Evolutionary conservation across 176 grass and related monocot genomes (phyloP).

Genomic region (Rhynchospora pubera): DNA sequence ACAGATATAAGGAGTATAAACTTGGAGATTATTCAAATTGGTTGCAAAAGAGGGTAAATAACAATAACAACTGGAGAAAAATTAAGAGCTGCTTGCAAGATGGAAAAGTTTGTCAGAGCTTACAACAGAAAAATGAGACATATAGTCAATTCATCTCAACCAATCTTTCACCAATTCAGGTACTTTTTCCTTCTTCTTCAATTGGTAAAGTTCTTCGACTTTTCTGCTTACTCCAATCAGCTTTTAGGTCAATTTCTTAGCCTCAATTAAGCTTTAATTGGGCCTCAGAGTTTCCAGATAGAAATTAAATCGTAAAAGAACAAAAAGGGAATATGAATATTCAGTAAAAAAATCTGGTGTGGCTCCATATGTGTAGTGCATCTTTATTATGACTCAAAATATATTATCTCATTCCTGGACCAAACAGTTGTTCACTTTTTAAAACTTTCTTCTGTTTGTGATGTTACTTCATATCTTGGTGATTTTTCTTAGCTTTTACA

Average conservation of each 20-base stretch:
- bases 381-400: neutral
- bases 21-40: constrained; percentile 84
- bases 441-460: neutral
- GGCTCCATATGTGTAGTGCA: neutral
- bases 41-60: constrained; percentile 70
- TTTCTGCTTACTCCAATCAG: constrained; percentile 38
- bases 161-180: constrained; percentile 77
- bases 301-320: neutral
- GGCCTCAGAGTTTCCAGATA: neutral
- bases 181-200: constrained; percentile 20
- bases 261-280: neutral
- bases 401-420: neutral
- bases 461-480: neutral
- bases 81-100: constrained; percentile 84
- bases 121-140: constrained; percentile 32
- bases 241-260: neutral
- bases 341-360: neutral
- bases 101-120: constrained; percentile 52
- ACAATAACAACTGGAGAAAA: constrained; percentile 48
- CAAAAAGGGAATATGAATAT: neutral
- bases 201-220: constrained; percentile 32
- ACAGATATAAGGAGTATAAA: constrained; percentile 67
- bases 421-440: neutral
- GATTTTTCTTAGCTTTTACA: neutral
- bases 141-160: constrained; percentile 45